Evolutionary conservation across 352 stramenopile genomes (phyloP).

Genomic region (Pythium utonaiense): DNA sequence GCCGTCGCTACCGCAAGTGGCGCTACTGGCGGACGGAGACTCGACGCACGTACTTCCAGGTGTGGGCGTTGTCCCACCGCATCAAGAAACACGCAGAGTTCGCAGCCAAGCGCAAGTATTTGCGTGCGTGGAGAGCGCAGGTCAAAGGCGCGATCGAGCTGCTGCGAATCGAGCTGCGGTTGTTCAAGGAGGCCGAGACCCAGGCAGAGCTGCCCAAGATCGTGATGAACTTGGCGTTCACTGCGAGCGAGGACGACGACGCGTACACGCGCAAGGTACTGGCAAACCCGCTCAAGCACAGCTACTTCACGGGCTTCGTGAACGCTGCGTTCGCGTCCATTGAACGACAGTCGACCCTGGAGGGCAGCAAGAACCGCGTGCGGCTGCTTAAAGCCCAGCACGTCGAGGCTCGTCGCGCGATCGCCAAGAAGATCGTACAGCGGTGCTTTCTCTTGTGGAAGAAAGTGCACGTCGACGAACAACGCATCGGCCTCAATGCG

Average conservation of each 20-base stretch:
- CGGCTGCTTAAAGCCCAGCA: slow-evolving; percentile 33
- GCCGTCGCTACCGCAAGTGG: slow-evolving; percentile 48
- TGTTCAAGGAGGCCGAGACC: slow-evolving; percentile 59
- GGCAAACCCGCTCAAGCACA: slow-evolving; percentile 11
- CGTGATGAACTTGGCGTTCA: slow-evolving; percentile 78
- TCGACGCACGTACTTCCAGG: slow-evolving; percentile 36
- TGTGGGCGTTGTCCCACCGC: slow-evolving; percentile 45
- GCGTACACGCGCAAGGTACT: slow-evolving; percentile 30
- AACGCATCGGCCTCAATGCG: slow-evolving; percentile 54
- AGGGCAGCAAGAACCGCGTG: slow-evolving; percentile 31
- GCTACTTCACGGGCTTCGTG: slow-evolving; percentile 41
- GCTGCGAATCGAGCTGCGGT: slow-evolving; percentile 51
- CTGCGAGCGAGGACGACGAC: slow-evolving; percentile 38
- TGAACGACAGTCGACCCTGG: slow-evolving; percentile 23
- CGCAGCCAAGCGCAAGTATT: slow-evolving; percentile 33
- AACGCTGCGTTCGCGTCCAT: slow-evolving; percentile 51
- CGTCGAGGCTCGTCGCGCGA: slow-evolving; percentile 35
- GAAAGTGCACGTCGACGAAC: slow-evolving; percentile 35
- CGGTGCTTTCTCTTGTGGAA: slow-evolving; percentile 66
- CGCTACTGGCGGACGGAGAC: slow-evolving; percentile 25
- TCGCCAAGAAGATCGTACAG: slow-evolving; percentile 70
- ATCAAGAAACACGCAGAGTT: slow-evolving; percentile 33
- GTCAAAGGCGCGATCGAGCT: slow-evolving; percentile 41
- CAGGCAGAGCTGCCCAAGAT: slow-evolving; percentile 42
- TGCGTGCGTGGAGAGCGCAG: slow-evolving; percentile 43